A percentile compares a stretch with the other conserved stretches of the same genome.
phyloP scores from a whole-genome alignment of 768 basidiomycete genomes.

The Boletus reticulatus region DNA sequence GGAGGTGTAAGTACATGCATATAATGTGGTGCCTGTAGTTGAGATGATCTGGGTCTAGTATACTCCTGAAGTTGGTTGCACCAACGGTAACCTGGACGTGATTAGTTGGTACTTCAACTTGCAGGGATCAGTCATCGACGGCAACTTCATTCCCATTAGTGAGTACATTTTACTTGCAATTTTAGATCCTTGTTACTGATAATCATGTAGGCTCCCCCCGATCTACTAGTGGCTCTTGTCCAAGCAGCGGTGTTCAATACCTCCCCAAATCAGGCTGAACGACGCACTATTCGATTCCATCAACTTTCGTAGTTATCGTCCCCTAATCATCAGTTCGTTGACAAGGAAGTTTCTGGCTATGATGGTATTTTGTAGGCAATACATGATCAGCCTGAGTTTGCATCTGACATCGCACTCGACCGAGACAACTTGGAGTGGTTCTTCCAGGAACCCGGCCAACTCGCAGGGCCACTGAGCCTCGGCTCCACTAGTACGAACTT shows the following conservation, averaged over 20 bases:
- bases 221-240: constrained; percentile 44
- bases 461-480: too few relatives aligned
- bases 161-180: constrained; percentile 13
- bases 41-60: constrained; percentile 31
- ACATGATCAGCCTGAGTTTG: too few relatives aligned
- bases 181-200: neutral
- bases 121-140: constrained; percentile 66
- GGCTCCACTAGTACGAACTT: too few relatives aligned
- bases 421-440: too few relatives aligned
- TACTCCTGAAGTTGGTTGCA: constrained; percentile 50
- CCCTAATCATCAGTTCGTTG: too few relatives aligned
- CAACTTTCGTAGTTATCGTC: too few relatives aligned
- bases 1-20: constrained; percentile 38
- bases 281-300: too few relatives aligned
- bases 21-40: neutral
- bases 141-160: constrained; percentile 60
- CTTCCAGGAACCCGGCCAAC: too few relatives aligned
- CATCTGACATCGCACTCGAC: too few relatives aligned
- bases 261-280: constrained; percentile 20
- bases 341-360: too few relatives aligned
- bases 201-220: constrained; percentile 45
- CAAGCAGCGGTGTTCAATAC: constrained; percentile 58
- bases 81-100: constrained; percentile 34
- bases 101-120: constrained; percentile 67
- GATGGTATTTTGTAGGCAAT: too few relatives aligned